Evolutionary conservation across 495 filamentous ascomycete genomes (phyloP).

Genomic region (Penicillium macrosclerotiorum): DNA sequence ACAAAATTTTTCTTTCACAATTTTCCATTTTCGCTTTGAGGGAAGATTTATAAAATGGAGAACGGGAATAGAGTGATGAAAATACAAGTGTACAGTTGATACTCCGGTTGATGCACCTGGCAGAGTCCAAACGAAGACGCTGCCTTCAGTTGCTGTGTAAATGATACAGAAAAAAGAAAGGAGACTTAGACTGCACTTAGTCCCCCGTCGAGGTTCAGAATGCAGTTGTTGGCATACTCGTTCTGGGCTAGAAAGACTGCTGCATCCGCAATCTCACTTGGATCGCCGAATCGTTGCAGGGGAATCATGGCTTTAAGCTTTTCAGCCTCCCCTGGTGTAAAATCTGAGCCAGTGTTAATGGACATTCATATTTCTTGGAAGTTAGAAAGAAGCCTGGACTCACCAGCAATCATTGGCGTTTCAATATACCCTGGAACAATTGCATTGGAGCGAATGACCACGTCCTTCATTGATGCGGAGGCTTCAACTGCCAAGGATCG

Average conservation of each 20-base stretch:
- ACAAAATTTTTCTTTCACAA: no score
- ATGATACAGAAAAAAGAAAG: no score
- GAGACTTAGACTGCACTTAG: conserved; percentile 58
- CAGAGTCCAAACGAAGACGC: no score
- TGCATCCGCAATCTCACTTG: conserved; percentile 76
- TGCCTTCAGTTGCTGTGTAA: no score
- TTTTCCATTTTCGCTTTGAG: no score
- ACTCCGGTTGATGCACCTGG: no score
- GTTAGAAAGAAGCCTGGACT: conserved; percentile 9
- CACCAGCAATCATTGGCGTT: conserved; percentile 74
- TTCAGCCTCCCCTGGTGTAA: conserved; percentile 30
- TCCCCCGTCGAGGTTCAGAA: conserved; percentile 84
- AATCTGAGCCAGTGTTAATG: conserved; percentile 31
- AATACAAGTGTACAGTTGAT: no score
- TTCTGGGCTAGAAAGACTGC: conserved; percentile 76
- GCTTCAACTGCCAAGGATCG: conserved; percentile 66
- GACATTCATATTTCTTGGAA: not conserved
- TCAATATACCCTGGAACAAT: conserved; percentile 82
- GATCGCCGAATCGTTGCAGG: conserved; percentile 63
- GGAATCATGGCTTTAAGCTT: conserved; percentile 55
- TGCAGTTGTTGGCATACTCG: conserved; percentile 78
- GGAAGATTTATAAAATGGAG: no score
- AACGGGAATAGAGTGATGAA: no score
- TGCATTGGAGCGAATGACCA: conserved; percentile 68
- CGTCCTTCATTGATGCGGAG: conserved; percentile 28